Evolutionary conservation across 176 grass and related monocot genomes (phyloP), one percentile per base, ranked within the genome.

Genomic region (Calamus simplicifolius): DNA sequence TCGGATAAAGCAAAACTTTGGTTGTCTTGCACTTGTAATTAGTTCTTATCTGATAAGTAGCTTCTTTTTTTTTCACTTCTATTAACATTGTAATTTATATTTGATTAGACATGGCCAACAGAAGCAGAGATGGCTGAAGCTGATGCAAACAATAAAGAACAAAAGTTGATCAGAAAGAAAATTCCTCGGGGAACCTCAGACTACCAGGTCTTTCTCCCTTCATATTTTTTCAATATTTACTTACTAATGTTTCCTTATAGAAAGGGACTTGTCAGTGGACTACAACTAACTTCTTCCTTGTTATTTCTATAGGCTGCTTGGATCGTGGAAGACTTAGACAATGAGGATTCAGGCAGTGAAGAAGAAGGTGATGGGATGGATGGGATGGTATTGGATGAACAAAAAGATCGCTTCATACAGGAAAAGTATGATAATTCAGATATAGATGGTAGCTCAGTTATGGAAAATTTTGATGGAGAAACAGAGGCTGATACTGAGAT

Each of bases 151-250:
- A 97, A 78, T 60, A 88, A 85, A 80, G 72, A 91, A 30, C 79
- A 19, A 62, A 88, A 85, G 50, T 17, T 80, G 59, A 74, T 71
- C 51, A 88, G 80, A 78, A 85, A 83, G 73, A 85, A 79, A 81
- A 83, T 97, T 80, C 93, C 87, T 77, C 62, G 18, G 56, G 87
- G 93, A 31, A 97, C 87, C 63, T 97, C 93, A 68, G 87, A 97
- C 43, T 97, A 97, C 69, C 93, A 97, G 87, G 87, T 97, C 69
- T 52, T 38, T 63, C 70, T 25, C 54, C 18, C 29, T 48, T 43
- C 35, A 43, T 43, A 43, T 43, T 43, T 43, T 43, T 43, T 43
- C 8, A 43, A 12, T 43, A 1, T 43, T 43, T 38, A 12, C 10
- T 0, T n/a, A 1, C 35, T 43, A 12, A 12, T 43, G 12, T 43